Evolutionary conservation across 495 filamentous ascomycete genomes (phyloP), one percentile per base, ranked within the genome.

Genomic region (Annulohypoxylon stygium): DNA sequence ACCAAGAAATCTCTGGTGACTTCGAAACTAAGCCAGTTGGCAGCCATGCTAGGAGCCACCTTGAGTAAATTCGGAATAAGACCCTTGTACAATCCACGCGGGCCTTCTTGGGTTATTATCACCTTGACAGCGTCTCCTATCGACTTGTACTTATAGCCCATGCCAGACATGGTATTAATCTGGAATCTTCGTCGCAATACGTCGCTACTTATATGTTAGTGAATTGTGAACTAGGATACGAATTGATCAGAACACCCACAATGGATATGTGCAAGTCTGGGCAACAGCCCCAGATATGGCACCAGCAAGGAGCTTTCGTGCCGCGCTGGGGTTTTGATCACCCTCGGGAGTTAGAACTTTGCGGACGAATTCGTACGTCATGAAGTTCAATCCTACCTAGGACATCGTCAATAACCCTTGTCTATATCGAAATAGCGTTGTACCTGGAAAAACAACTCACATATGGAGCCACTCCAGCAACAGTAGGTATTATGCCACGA

Each of bases 101-200:
- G 26, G 4, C 85, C 85, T 81, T 99, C 96, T 71, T 95, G 87
- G 11, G 87, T 80, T 61, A 97, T 78, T 74, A 98, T 99, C 23
- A 93, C 86, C 50, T 84, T 87, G 54, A 99, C 83, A 4, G 96
- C 96, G 77, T 98, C 93, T 73, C 88, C 87, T 45, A 99, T 91
- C 16, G 89, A 90, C 73, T 90, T 93, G 83, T 99, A 99, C 79
- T 94, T 89, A 75, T 97, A 98, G 47, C 96, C 97, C 90, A 99
- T 95, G n/a, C 95, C 95, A 26, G 90, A 93, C 96, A 99, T 99
- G 57, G 95, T 98, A 78, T 99, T 99, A 82, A 99, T 97, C 75
- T 99, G 96, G 76, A 99, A 99, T 33, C 96, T 88, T 57, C 96
- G 90, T 16, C 96, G 92, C n/a, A 99, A 87, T 0, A 99, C 97